phyloP scores from a whole-genome alignment of 2,329 filamentous ascomycete genomes.

The Apiospora marii region DNA sequence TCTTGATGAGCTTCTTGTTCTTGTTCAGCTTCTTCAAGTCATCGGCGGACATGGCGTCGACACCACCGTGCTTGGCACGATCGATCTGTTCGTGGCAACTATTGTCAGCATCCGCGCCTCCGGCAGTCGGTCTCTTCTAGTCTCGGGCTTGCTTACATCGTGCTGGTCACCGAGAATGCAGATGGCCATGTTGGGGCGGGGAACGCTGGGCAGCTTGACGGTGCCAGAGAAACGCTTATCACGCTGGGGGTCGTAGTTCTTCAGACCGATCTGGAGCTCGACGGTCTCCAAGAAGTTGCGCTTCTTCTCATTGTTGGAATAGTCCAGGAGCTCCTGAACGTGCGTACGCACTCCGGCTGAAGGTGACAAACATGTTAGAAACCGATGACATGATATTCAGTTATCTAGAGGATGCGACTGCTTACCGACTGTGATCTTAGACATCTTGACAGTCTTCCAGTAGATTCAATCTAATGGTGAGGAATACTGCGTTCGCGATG shows the following conservation, averaged over 20 bases:
- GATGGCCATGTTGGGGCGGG: constrained; percentile 89
- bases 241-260: constrained; percentile 99
- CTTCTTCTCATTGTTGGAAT: constrained; percentile 96
- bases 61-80: constrained; percentile 98
- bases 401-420: not conserved
- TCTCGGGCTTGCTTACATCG: constrained; percentile 59
- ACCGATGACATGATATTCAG: not conserved
- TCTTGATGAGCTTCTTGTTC: constrained; percentile 99
- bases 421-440: constrained; percentile 82
- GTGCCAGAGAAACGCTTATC: constrained; percentile 99
- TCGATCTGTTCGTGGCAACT: constrained; percentile 69
- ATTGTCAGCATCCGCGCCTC: not conserved
- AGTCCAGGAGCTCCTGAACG: constrained; percentile 92
- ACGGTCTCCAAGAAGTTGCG: constrained; percentile 97
- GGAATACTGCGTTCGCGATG: constrained; percentile 54
- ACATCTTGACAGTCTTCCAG: constrained; percentile 91
- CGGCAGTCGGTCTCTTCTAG: not conserved
- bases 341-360: constrained; percentile 55
- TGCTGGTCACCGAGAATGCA: constrained; percentile 77
- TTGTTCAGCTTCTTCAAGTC: constrained; percentile 99
- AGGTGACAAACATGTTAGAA: constrained; percentile 37
- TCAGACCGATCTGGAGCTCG: constrained; percentile 87
- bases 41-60: constrained; percentile 97
- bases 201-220: constrained; percentile 91
- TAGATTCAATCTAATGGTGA: constrained; percentile 82